Evolutionary conservation across 768 basidiomycete species (phyloP).

Genomic region (Tulasnella sp.): DNA sequence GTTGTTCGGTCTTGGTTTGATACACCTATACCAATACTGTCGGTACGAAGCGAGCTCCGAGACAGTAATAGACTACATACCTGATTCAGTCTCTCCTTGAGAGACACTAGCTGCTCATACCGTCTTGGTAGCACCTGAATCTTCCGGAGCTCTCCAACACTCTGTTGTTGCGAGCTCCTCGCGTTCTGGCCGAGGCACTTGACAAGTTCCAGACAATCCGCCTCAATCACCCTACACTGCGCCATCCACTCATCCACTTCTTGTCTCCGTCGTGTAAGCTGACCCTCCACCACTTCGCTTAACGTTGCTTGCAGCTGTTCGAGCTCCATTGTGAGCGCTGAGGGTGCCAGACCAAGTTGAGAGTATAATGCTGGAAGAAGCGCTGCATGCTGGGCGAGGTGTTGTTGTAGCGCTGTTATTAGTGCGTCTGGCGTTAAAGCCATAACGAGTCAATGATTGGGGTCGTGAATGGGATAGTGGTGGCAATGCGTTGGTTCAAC

Average conservation of each 20-base stretch:
- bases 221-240: slow-evolving; percentile 52
- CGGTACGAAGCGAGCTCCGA: not conserved
- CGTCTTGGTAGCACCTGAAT: slow-evolving; percentile 56
- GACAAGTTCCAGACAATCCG: slow-evolving; percentile 53
- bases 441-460: not conserved
- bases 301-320: slow-evolving; percentile 62
- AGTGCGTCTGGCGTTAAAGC: slow-evolving; percentile 29
- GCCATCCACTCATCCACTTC: slow-evolving; percentile 69
- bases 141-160: slow-evolving; percentile 58
- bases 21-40: not conserved
- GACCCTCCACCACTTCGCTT: slow-evolving; percentile 60
- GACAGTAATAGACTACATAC: slow-evolving; percentile 32
- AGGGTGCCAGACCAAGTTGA: slow-evolving; percentile 71
- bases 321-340: slow-evolving; percentile 74
- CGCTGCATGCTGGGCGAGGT: slow-evolving; percentile 71
- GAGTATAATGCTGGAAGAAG: slow-evolving; percentile 71
- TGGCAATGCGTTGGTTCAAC: not conserved
- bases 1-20: slow-evolving; percentile 54
- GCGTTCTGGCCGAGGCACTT: slow-evolving; percentile 59
- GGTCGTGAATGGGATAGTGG: no score
- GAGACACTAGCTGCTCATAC: slow-evolving; percentile 53
- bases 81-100: slow-evolving; percentile 72
- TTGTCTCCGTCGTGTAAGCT: slow-evolving; percentile 55
- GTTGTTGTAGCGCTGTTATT: slow-evolving; percentile 64
- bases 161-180: slow-evolving; percentile 25